These are phyloP conservation scores for Colletotrichum australisinense DNA, from an alignment of 2,329 filamentous ascomycete genomes.

Conservation along the genomic window DNA sequence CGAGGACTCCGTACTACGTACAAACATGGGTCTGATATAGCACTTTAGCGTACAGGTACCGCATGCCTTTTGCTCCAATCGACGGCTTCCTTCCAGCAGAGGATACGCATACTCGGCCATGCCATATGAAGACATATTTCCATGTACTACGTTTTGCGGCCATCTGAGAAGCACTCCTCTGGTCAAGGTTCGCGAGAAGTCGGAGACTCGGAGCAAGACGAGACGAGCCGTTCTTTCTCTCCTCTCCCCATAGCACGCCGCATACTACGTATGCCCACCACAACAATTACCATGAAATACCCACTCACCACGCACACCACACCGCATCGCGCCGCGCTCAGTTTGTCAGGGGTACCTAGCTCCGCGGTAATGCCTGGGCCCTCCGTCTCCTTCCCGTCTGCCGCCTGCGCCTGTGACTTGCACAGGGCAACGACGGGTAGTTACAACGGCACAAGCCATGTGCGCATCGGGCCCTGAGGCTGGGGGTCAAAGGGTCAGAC, in stretches of 20 bases:
- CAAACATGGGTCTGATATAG: constrained; percentile 14
- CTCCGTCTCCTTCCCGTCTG: neutral
- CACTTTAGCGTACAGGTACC: constrained; percentile 3
- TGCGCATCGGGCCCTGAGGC: neutral
- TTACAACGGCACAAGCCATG: constrained; percentile 11
- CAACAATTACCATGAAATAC: neutral
- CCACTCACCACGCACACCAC: constrained; percentile 1
- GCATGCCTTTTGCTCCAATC: neutral
- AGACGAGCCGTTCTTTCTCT: neutral
- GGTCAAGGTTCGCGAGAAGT: neutral
- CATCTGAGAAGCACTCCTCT: constrained; percentile 10
- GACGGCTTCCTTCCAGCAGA: neutral
- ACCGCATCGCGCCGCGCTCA: neutral
- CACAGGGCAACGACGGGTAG: constrained; percentile 18
- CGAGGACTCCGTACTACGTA: neutral
- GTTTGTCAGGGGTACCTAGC: neutral
- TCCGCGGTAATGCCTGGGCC: neutral
- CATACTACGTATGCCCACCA: neutral
- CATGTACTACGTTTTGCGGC: neutral
- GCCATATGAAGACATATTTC: neutral
- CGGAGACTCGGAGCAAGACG: constrained; percentile 15
- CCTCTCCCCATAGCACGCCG: too few species aligned
- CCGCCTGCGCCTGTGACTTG: neutral
- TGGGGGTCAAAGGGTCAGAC: neutral
- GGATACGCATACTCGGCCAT: neutral